Evolutionary conservation across 129 eudicot genomes (phyloP), one percentile per base, ranked within the genome.

Genomic region (Chrysanthemum lavandulifolium): DNA sequence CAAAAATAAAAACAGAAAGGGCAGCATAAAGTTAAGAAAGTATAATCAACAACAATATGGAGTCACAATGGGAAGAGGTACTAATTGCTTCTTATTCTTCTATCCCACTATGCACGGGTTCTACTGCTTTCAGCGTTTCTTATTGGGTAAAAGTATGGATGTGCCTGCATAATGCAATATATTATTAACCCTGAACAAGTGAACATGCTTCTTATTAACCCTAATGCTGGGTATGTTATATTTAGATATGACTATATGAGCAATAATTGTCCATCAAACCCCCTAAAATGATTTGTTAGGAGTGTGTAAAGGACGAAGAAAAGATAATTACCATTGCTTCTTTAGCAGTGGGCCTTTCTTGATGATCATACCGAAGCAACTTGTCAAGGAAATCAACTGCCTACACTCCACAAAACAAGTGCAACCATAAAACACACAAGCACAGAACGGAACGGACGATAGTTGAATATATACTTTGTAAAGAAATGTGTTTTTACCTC

Each of bases 301-400:
- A 10, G 5, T 8, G 64, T 54, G 52, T 54, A 60, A 36, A 16
- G 61, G n/a, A 67, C 58, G 27, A 48, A 31, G 12, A 72, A 58
- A 65, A 71, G 47, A 7, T 40, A 48, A 45, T 75, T 84, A 88
- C 97, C 97, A 91, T 91, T 56, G 96, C 97, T 84, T 91, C 96
- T 78, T 91, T 91, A 45, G 97, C 97, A 56, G 97, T 91, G 54
- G 91, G 96, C 91, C 97, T 82, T 72, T 88, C 97, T 79, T 91
- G 97, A 81, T 91, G 97, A 77, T 91, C 97, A 81, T 84, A 91
- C 13, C 89, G 88, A 78, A 91, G 85, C 76, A 91, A 73, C 79
- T 88, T 88, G 80, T 91, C 96, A 83, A 91, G 93, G 79, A 91
- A 91, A 73, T 91, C 97, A 58, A 91, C 73, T 57, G 97, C 97